Evolutionary conservation across 306 rosid species (phyloP).

Genomic region (peach (Prunus persica)): DNA sequence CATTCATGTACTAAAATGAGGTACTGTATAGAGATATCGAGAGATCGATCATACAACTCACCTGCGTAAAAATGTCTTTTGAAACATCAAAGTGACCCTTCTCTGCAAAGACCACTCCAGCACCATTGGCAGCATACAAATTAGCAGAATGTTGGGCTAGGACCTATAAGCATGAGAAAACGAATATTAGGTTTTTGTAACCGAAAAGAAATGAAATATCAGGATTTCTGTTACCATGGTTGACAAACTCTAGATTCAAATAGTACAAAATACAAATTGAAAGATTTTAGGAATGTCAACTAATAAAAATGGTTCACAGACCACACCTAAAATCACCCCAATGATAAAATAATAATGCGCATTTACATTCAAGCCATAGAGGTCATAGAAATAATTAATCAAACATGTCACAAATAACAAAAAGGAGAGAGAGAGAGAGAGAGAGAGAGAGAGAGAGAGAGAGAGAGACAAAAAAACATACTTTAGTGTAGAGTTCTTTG

Average conservation of each 20-base stretch:
- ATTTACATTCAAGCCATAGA: neutral
- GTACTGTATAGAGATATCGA: conserved; percentile 1
- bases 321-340: neutral
- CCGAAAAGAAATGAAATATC: neutral
- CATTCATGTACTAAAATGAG: conserved; percentile 20
- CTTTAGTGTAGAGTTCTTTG: conserved; percentile 88
- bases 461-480: conserved; percentile 15
- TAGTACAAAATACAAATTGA: no score
- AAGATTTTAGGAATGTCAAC: neutral
- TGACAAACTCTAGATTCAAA: neutral
- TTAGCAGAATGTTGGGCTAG: conserved; percentile 89
- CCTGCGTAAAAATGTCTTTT: conserved; percentile 86
- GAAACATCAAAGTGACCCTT: conserved; percentile 99
- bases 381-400: neutral
- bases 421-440: conserved; percentile 8
- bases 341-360: neutral
- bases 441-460: no score
- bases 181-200: neutral
- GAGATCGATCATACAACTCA: conserved; percentile 1
- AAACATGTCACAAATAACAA: conserved; percentile 12
- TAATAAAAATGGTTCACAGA: neutral
- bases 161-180: conserved; percentile 46
- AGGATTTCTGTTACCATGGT: neutral
- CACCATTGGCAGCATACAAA: conserved; percentile 97
- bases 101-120: conserved; percentile 94